These are phyloP conservation scores for Lodderomyces beijingensis DNA, from an alignment of 1,139 yeast species.

Conservation along the genomic window DNA sequence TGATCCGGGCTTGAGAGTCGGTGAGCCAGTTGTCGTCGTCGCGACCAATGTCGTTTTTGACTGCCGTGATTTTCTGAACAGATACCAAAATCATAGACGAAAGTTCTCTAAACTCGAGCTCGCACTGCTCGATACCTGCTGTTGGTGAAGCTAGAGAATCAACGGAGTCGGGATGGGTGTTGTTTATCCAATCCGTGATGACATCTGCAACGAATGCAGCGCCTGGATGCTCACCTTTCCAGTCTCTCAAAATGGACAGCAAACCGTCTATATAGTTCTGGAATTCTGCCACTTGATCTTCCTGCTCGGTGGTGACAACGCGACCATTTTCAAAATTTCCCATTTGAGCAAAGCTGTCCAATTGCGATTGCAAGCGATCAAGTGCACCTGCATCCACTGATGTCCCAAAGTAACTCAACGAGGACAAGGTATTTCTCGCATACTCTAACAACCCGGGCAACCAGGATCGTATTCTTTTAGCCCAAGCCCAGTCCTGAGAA, in stretches of 20 bases:
- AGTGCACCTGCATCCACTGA: slow-evolving; percentile 15
- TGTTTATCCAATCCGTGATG: slow-evolving; percentile 35
- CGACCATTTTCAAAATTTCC: background rate
- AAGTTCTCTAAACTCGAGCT: slow-evolving; percentile 44
- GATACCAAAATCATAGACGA: slow-evolving; percentile 62
- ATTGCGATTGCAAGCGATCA: slow-evolving; percentile 17
- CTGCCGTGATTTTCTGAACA: slow-evolving; percentile 53
- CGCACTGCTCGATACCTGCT: slow-evolving; percentile 35
- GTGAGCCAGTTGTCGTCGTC: slow-evolving; percentile 68
- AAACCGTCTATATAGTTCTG: slow-evolving; percentile 17
- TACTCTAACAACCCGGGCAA: slow-evolving; percentile 49
- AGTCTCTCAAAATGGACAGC: slow-evolving; percentile 16
- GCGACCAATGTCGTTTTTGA: slow-evolving; percentile 29
- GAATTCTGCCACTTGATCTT: slow-evolving; percentile 20
- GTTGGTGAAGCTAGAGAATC: background rate
- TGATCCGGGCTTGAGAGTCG: slow-evolving; percentile 41
- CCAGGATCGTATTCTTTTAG: slow-evolving; percentile 28
- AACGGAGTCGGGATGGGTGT: background rate
- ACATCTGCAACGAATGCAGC: slow-evolving; percentile 46
- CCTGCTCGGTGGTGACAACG: slow-evolving; percentile 15
- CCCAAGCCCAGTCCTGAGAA: background rate
- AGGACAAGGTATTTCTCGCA: slow-evolving; percentile 28
- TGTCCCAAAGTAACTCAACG: slow-evolving; percentile 14
- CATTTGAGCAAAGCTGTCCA: slow-evolving; percentile 10
- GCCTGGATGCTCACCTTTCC: slow-evolving; percentile 25